A percentile compares a stretch with the other conserved stretches of the same genome.
phyloP scores from a whole-genome alignment of 345 rosid genomes.

The Trapa bicornis region DNA sequence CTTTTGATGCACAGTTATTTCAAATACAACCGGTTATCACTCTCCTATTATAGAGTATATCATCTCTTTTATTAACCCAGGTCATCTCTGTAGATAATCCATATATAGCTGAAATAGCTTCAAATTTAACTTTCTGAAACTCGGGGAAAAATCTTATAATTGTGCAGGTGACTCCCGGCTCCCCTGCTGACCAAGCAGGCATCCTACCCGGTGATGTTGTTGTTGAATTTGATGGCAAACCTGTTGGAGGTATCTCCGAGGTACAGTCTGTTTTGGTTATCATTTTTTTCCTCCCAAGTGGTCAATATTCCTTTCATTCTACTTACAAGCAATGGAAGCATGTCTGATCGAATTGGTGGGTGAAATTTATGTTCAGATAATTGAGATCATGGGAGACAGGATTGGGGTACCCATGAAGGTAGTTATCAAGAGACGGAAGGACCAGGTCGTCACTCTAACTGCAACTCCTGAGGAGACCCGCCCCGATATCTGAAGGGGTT shows the following conservation, averaged over 20 bases:
- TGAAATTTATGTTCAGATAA: slow-evolving; percentile 31
- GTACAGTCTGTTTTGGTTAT: slow-evolving; percentile 16
- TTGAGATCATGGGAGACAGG: slow-evolving; percentile 56
- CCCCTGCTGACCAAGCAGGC: slow-evolving; percentile 81
- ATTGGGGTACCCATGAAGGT: slow-evolving; percentile 46
- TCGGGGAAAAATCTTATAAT: not conserved
- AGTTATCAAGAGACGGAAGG: slow-evolving; percentile 49
- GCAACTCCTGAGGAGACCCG: slow-evolving; percentile 76
- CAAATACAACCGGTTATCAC: not conserved
- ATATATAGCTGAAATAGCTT: not conserved
- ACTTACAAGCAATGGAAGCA: not conserved
- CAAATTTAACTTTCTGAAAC: not conserved
- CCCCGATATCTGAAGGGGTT: slow-evolving; percentile 36
- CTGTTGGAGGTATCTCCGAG: slow-evolving; percentile 68
- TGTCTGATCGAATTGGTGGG: slow-evolving; percentile 1
- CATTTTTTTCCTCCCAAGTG: not conserved
- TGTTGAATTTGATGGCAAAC: slow-evolving; percentile 55
- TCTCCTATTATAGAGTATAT: not conserved
- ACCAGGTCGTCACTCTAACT: slow-evolving; percentile 25
- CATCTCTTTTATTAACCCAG: not conserved
- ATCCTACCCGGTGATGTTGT: slow-evolving; percentile 79
- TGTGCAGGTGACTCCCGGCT: slow-evolving; percentile 71
- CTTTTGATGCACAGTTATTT: not conserved
- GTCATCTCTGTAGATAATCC: not conserved
- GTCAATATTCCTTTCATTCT: not conserved